phyloP scores from a whole-genome alignment of 164 flowering plant genomes.

The Annona squamosa region DNA sequence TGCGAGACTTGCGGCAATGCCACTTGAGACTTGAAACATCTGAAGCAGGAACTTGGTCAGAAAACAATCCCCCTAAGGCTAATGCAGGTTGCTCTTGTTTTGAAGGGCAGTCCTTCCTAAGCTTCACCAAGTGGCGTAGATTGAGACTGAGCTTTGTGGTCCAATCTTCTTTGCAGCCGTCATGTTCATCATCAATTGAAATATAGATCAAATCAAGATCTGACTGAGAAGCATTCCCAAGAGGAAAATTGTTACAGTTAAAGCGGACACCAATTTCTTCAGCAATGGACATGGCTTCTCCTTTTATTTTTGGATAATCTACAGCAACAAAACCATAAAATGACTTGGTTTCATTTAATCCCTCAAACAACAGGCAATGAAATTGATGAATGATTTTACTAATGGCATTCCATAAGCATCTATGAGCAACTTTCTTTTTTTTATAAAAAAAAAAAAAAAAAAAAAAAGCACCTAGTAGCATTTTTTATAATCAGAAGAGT shows the following conservation, averaged over 20 bases:
- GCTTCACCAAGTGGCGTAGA: conserved; percentile 49
- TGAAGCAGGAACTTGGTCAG: conserved; percentile 24
- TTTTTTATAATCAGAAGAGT: too few species aligned
- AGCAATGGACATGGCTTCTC: conserved; percentile 52
- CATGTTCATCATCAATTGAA: conserved; percentile 58
- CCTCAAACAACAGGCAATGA: not conserved
- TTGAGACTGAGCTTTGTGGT: conserved; percentile 71
- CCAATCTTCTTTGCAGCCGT: conserved; percentile 69
- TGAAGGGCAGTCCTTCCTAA: conserved; percentile 46
- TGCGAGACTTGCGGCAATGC: conserved; percentile 58
- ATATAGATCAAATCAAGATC: conserved; percentile 70
- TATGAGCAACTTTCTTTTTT: not conserved
- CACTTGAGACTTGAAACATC: conserved; percentile 42
- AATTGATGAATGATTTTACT: not conserved
- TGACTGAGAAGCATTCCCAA: conserved; percentile 55
- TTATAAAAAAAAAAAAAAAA: too few species aligned
- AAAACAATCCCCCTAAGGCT: conserved; percentile 44
- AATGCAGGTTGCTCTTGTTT: conserved; percentile 50
- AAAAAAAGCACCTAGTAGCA: too few species aligned
- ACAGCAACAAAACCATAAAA: conserved; percentile 15
- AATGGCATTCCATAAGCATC: not conserved
- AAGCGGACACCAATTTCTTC: conserved; percentile 55
- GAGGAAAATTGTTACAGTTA: conserved; percentile 38
- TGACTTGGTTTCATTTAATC: conserved; percentile 5
- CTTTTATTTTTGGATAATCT: conserved; percentile 85